Percentiles rank a stretch among this genome's conserved stretches.
Conservation (phyloP, 768 basidiomycete species). For the Cystofilobasidium bisporidii region DNA sequence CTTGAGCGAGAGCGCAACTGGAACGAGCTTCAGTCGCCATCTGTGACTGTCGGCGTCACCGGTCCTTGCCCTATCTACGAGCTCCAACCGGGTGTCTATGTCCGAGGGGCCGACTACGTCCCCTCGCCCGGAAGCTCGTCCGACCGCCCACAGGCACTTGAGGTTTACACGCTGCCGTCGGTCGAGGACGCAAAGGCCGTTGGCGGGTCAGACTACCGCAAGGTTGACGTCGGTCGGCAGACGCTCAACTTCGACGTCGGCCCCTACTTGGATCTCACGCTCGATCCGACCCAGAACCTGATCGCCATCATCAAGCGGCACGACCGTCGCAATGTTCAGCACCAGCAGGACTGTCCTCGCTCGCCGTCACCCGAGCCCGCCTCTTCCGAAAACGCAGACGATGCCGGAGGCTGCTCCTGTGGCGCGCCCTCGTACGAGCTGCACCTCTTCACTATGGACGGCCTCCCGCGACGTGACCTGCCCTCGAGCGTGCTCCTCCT, state of each 20-base stretch:
- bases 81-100: constrained; percentile 21
- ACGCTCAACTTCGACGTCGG: neutral
- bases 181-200: neutral
- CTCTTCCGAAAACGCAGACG: neutral
- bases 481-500: neutral
- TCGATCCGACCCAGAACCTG: constrained; percentile 23
- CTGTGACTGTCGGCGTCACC: neutral
- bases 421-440: constrained; percentile 1
- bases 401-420: neutral
- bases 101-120: constrained; percentile 13
- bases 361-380: neutral
- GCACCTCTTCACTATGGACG: constrained; percentile 8
- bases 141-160: neutral
- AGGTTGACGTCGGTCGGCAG: neutral
- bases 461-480: neutral
- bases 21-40: neutral
- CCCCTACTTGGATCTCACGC: constrained; percentile 25
- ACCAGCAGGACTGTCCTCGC: neutral
- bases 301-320: constrained; percentile 14
- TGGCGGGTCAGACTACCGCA: neutral
- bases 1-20: neutral
- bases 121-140: neutral
- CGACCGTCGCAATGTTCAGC: neutral
- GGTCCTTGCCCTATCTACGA: constrained; percentile 13
- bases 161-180: constrained; percentile 12